Evolutionary conservation across 2,329 filamentous ascomycete species (phyloP), one percentile per base, ranked within the genome.

Genomic region (Septoria linicola): DNA sequence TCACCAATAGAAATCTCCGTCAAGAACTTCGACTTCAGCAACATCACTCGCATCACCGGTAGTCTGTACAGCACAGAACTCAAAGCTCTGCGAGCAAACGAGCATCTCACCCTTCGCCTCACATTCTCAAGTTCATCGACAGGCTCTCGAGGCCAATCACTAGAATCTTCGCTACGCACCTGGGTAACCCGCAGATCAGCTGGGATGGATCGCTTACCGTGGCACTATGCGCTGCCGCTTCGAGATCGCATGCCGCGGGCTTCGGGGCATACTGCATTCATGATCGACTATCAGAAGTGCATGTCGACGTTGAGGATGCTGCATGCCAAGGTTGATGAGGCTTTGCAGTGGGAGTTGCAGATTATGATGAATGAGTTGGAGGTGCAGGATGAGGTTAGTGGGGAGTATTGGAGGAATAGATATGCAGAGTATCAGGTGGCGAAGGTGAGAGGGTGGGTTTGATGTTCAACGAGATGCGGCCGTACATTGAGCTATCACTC

Each of bases 31-130:
- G 53, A 66, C 43, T 67, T 67, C 56, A 46, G 41, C n/a, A 43
- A 51, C 20, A 37, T 65, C 8, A 54, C 58, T 13, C 51, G 62
- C 14, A 36, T 63, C 1, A 50, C 57, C 2, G 53, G 49, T 8
- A 55, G 57, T 13, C 58, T 67, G 3, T 66, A 65, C 54, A 41
- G 45, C 25, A 58, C 50, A 8, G 63, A 67, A 35, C 56, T 64
- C n/a, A 66, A 62, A 54, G 53, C 62, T 4, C 50, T 67, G 0
- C 62, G 63, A 4, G 8, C 21, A 2, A 66, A 66, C 31, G 30
- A 41, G 3, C 51, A 49, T 27, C 52, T 66, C 8, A 49, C 32
- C 10, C 52, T 67, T 5, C 37, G 23, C 6, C 30, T 52, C 20
- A 36, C 49, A 2, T 52, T 52, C 20, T 31, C 40, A 7, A 7